A percentile compares a stretch with the other conserved stretches of the same genome.
Evolutionary conservation across 192 early-diverging fungal species (phyloP).

Genomic region (Backusella macrospora): DNA sequence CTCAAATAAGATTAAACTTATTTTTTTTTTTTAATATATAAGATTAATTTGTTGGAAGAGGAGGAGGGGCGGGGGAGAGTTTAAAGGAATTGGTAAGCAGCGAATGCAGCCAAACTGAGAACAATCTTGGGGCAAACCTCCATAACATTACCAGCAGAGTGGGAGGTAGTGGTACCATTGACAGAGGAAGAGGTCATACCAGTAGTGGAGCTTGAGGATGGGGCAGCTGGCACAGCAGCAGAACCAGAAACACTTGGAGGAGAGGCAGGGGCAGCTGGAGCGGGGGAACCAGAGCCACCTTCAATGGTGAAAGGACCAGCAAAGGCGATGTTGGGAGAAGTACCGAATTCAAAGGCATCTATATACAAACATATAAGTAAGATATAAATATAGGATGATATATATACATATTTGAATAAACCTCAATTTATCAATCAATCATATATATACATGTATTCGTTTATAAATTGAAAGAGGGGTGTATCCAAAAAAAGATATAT

Average conservation of each 20-base stretch:
- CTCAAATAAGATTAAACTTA: constrained; percentile 4
- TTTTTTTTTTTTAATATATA: not conserved
- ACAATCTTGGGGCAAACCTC: not conserved
- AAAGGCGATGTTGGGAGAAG: constrained; percentile 36
- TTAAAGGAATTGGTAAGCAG: constrained; percentile 1
- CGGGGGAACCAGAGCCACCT: constrained; percentile 18
- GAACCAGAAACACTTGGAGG: not conserved
- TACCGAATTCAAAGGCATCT: constrained; percentile 38
- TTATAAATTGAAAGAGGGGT: too few species aligned
- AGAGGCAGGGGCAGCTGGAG: not conserved
- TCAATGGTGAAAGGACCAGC: constrained; percentile 40
- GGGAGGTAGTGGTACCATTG: not conserved
- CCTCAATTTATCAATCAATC: too few species aligned
- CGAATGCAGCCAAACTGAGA: constrained; percentile 14
- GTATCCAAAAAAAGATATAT: too few species aligned
- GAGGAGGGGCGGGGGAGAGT: too few species aligned
- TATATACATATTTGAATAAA: too few species aligned
- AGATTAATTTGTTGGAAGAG: not conserved
- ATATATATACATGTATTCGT: too few species aligned
- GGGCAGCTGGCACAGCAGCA: not conserved
- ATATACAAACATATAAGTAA: not conserved
- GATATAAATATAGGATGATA: too few species aligned
- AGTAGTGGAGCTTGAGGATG: not conserved
- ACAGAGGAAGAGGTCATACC: not conserved
- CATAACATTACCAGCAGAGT: not conserved